Conservation (phyloP, 179 eudicot species). For the Beta lomatogona region DNA sequence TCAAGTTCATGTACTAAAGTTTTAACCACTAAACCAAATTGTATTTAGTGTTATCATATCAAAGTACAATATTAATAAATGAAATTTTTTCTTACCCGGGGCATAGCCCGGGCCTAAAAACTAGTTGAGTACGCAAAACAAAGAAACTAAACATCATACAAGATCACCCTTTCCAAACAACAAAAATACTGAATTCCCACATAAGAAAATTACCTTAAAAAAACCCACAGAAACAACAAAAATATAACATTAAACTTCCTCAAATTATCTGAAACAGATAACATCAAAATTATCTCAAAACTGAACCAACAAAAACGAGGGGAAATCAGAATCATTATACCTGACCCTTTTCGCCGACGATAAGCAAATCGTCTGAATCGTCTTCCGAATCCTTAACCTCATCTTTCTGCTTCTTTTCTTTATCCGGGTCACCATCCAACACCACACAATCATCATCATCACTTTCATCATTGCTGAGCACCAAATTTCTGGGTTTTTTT, state of each 20-base stretch:
- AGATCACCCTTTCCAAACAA: neutral
- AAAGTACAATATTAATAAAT: no score
- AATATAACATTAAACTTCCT: neutral
- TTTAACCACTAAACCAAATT: no score
- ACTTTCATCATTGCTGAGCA: constrained; percentile 1
- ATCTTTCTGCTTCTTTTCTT: constrained; percentile 40
- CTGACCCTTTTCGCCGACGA: constrained; percentile 83
- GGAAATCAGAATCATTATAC: constrained; percentile 33
- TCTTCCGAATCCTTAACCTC: neutral
- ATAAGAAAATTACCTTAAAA: neutral
- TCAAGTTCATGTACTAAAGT: no score
- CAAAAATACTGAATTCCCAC: neutral
- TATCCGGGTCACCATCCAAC: constrained; percentile 80
- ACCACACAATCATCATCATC: constrained; percentile 87
- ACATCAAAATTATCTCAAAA: neutral
- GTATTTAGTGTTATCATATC: no score
- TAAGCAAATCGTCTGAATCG: constrained; percentile 62
- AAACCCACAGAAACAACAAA: no score
- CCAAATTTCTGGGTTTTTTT: constrained; percentile 23
- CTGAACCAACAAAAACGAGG: neutral
- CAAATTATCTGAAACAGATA: neutral
- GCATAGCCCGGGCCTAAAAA: no score
- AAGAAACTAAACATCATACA: neutral
- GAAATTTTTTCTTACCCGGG: no score
- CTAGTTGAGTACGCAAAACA: no score